Base-by-base conservation (phyloP, 176 grass and related monocot genomes). In the Musa acuminata region DNA sequence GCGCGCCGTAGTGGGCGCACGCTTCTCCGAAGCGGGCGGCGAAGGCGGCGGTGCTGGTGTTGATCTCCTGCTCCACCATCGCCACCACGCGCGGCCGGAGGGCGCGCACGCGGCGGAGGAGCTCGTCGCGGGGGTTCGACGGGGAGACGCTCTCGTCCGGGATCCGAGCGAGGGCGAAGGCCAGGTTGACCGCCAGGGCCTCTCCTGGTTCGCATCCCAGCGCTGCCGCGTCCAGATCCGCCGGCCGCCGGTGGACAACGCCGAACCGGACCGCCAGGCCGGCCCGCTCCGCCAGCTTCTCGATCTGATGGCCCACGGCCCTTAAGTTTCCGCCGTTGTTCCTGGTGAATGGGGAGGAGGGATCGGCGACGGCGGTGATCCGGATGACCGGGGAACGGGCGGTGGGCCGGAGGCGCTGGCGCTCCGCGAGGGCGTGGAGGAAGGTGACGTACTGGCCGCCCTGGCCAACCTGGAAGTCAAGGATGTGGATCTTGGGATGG, bases 81-180 rank as follows among this genome's bases (percentile, higher is more conserved):
- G 84, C 27, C 51, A 97, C 90, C 2, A 97, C 72, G 53, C 76
- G 76, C 2, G 93, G 90, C 14, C 83, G 75, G 49, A 97, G 87
- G 9, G 90, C 83, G 48, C 90, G 85, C n/a, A 97, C 93, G 14
- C 87, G 90, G 52, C 93, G 93, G 72, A 97, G 90, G 7, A 91
- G 85, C 80, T 97, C 87, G 71, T 97, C 93, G 16, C 93, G 87
- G 9, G 90, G 93, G 62, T 97, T 97, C 72, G 85, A 83, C 57
- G 93, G 93, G 17, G 87, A 86, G 49, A 97, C 93, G 79, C 90
- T 97, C 79, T 97, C 93, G 72, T 97, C 93, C 1, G 87, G 87
- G 9, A 97, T 77, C 70, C 83, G 90, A 0, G 93, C 90, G 51
- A 97, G 77, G 11, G 81, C 87, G 69, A 93, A 97, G 77, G 93